These are phyloP conservation scores for Scenedesmus sp. DNA, from an alignment of 163 green algal genomes.

Conservation along the genomic window DNA sequence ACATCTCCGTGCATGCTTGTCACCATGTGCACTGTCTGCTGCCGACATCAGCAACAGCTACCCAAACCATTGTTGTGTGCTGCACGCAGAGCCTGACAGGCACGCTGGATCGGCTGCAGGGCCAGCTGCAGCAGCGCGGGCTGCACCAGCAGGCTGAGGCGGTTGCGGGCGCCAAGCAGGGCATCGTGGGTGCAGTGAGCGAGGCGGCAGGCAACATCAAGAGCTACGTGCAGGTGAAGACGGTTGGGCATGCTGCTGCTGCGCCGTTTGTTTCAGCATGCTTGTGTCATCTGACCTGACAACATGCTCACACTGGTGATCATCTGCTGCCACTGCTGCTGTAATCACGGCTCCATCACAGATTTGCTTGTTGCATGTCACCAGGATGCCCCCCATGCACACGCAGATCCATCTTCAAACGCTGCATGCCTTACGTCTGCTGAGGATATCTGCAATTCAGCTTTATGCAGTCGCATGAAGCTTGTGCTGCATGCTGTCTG, in stretches of 20 bases:
- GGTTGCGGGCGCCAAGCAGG: neutral
- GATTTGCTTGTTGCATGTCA: no score
- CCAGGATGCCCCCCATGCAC: no score
- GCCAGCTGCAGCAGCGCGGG: neutral
- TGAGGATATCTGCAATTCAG: no score
- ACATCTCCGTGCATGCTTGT: no score
- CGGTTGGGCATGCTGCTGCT: neutral
- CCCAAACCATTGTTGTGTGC: neutral
- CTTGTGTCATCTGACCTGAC: no score
- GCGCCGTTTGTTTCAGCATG: neutral
- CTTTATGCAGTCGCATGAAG: neutral
- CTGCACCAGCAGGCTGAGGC: neutral
- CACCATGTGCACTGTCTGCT: neutral
- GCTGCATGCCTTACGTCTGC: no score
- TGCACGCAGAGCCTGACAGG: slow-evolving; percentile 1
- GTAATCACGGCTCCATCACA: no score
- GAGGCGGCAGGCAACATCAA: slow-evolving; percentile 13
- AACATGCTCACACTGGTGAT: neutral
- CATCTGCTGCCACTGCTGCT: no score
- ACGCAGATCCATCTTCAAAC: no score
- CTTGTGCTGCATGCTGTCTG: neutral
- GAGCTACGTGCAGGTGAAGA: slow-evolving; percentile 24
- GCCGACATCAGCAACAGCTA: neutral
- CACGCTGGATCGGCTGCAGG: neutral
- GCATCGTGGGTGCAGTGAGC: neutral